A percentile compares a stretch with the other conserved stretches of the same genome.
Evolutionary conservation across 108 stramenopile genomes (phyloP).

Genomic region (Cylindrotheca closterium): DNA sequence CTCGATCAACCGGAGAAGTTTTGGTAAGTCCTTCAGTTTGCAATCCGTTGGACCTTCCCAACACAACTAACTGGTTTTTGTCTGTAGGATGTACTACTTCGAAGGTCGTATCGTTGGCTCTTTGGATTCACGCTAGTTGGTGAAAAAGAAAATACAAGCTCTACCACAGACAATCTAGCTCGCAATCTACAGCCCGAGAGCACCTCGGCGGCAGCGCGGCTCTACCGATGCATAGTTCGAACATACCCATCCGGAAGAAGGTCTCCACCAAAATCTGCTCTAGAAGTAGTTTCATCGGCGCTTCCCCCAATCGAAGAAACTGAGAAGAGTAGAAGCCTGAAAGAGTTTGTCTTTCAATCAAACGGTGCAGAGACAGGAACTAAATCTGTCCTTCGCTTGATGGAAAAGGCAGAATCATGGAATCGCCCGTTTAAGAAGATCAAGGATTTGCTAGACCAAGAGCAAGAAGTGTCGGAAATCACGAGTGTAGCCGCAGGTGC

Average conservation of each 20-base stretch:
- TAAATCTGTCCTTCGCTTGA: constrained; percentile 11
- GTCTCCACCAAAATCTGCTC: constrained; percentile 61
- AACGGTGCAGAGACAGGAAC: constrained; percentile 21
- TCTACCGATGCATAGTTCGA: constrained; percentile 79
- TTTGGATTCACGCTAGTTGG: constrained; percentile 63
- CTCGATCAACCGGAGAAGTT: constrained; percentile 46
- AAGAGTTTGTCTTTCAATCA: constrained; percentile 53
- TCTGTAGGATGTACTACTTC: constrained; percentile 48
- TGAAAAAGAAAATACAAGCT: constrained; percentile 16
- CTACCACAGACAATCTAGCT: constrained; percentile 4
- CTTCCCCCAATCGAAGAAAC: constrained; percentile 58
- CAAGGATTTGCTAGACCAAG: background rate
- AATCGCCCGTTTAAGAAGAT: constrained; percentile 23
- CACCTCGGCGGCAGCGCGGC: constrained; percentile 54
- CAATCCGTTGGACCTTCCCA: too few species aligned
- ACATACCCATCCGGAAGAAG: constrained; percentile 58
- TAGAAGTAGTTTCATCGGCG: constrained; percentile 55
- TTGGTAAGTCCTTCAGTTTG: constrained; percentile 6
- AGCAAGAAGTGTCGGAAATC: background rate
- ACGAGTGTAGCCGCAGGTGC: background rate
- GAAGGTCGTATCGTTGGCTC: constrained; percentile 58
- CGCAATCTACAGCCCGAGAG: constrained; percentile 52
- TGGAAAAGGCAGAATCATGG: constrained; percentile 18
- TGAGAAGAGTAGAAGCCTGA: constrained; percentile 43
- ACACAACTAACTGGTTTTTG: constrained; percentile 9